Evolutionary conservation across 1,284 basidiomycete genomes (phyloP), one percentile per base, ranked within the genome.

Genomic region (Ustilago cynodontis): DNA sequence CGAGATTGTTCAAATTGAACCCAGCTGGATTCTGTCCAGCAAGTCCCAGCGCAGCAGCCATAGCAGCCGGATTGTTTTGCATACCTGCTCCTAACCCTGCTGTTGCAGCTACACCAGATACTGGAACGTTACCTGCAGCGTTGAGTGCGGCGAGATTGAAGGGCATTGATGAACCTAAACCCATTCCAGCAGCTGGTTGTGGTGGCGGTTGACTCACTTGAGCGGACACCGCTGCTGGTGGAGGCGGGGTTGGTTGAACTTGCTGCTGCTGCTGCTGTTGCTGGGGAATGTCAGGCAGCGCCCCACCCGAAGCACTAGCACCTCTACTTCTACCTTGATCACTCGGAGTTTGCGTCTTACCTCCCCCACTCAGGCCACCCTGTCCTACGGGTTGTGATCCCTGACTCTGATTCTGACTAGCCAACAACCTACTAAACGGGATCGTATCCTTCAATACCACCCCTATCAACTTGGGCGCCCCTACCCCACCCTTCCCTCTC

Each of bases 401-500:
- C 28, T 20, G 9, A 20, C 22, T 47, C n/a, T 52, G 37, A 35
- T 33, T 64, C 59, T 77, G 75, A 8, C 55, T 57, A 1, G 60
- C 63, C 29, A 77, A 35, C 56, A 81, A 58, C 62, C 67, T 59
- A 8, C 51, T 61, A 45, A 81, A 78, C 3, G 80, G 81, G 33
- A 81, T 72, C 8, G 74, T 62, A 5, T 77, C 69, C 53, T 59
- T 78, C 62, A 81, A 68, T 29, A 80, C 71, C 45, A 82, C 71
- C 0, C 78, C 81, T 5, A 82, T 66, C 47, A 82, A 54, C 45
- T 77, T 79, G 7, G 66, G 60, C 31, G 58, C 43, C 2, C 45
- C 53, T n/a, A n/a, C n/a, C 11, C 28, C 22, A 1, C 57, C 66
- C 33, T 62, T 55, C 3, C 22, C 47, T 37, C 57, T 54, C 55